Base-by-base conservation (phyloP, 2,329 filamentous ascomycete genomes). In the Diaporthe citriasiana region DNA sequence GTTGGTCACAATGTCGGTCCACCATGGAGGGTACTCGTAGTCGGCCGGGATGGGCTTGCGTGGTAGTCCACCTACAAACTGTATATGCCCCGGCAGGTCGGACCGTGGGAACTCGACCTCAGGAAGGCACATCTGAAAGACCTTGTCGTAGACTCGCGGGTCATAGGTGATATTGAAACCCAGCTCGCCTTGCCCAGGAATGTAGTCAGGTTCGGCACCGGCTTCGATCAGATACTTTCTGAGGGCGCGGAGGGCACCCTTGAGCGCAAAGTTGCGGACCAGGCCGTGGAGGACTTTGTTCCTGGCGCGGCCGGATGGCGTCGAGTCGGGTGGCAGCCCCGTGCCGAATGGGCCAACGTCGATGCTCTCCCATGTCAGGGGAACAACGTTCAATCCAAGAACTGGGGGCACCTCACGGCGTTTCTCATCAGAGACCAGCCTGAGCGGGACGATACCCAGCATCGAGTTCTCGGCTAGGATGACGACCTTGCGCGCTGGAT, bases 51-150 rank as follows among this genome's bases (percentile, higher is more conserved):
- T 17, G 4, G 77, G 72, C 51, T 81, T 81, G 25, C 80, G 80
- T 0, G 83, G 82, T 5, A 86, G 73, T 5, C 81, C 83, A 3
- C 88, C 88, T 30, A 83, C 81, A 72, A 85, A 89, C 9, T 82
- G 81, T 35, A 89, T 78, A 19, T 82, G 81, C 0, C 81, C 72
- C 10, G 83, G 82, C 4, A 85, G 73, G 70, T 84, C 82, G 13
- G 81, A 80, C 4, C 81, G 78, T 1, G 79, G 79, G 65, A 85
- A 86, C 71, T 87, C 84, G 15, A 86, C 77, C 51, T 81, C 82
- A 0, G 82, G 80, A 17, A 80, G 80, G 30, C 83, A 85, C 71
- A 85, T 77, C 57, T 85, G 82, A 5, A 86, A 77, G 1, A 77
- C 77, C 7, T 80, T 77, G 71, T 85, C 83, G 71, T 79, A 80